A percentile compares a stretch with the other conserved stretches of the same genome.
Evolutionary conservation across 1,284 basidiomycete genomes (phyloP).

Genomic region (Fomitopsis betulina): DNA sequence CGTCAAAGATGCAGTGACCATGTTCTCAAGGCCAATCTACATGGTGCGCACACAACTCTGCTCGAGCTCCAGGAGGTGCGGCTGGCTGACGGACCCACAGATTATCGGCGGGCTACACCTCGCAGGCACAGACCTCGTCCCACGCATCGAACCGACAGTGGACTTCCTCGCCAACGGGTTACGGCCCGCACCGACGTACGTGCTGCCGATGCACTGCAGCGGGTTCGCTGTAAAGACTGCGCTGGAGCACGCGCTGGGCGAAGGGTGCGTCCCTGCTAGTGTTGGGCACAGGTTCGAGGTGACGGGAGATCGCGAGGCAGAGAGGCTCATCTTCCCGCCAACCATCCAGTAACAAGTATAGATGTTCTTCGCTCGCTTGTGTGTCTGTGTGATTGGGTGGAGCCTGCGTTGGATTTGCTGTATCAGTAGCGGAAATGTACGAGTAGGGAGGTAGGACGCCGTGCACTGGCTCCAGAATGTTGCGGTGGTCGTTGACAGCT

Average conservation of each 20-base stretch:
- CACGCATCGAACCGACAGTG: constrained; percentile 66
- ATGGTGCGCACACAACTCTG: constrained; percentile 44
- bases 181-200: constrained; percentile 58
- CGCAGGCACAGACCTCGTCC: constrained; percentile 55
- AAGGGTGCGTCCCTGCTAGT: constrained; percentile 71
- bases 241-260: constrained; percentile 62
- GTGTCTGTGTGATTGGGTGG: too few relatives aligned
- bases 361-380: too few relatives aligned
- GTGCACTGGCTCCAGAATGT: not conserved
- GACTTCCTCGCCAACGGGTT: constrained; percentile 60
- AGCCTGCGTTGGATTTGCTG: too few relatives aligned
- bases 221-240: constrained; percentile 71
- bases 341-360: not conserved
- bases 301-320: constrained; percentile 34
- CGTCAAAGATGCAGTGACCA: constrained; percentile 57
- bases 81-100: constrained; percentile 28
- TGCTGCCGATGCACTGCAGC: constrained; percentile 82
- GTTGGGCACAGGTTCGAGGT: constrained; percentile 65
- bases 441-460: not conserved
- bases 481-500: not conserved
- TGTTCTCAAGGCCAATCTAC: constrained; percentile 65
- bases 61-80: not conserved
- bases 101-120: constrained; percentile 80
- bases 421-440: too few relatives aligned
- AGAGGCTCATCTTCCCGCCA: constrained; percentile 32